Base-by-base conservation (phyloP, 169 alveolate genomes). In the Neospora caninum region DNA sequence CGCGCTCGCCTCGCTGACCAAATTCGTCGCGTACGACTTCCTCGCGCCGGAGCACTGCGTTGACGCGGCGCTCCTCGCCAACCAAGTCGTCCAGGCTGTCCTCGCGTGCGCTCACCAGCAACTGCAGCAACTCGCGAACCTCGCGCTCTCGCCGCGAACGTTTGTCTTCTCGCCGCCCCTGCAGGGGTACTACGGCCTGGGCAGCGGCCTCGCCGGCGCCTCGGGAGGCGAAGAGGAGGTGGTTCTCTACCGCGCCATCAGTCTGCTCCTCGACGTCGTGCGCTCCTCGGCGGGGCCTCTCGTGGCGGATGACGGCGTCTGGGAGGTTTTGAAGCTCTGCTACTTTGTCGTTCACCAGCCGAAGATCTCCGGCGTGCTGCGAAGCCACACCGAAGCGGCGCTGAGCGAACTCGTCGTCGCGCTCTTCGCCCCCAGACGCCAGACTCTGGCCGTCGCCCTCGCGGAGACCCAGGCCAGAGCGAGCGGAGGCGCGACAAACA, bases 1-100 rank as follows among this genome's bases (percentile, higher is more conserved):
- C 41, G 96, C 96, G 38, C 83, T 94, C 54, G 92, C 92, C 20
- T 70, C 95, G 27, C 88, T 94, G 29, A 91, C 92, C 93, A 94
- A 91, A 58, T 94, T 94, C 38, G 94, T 94, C 31, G 83, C 93
- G 31, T 91, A 91, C 38, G 95, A 92, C 67, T 88, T 94, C 45
- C 49, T 91, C 43, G 58, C 82, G 20, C 86, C 94, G 16, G 88
- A 7, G 45, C 39, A 80, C 64, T 43, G 73, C 82, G 41, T n/a
- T 39, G 78, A 45, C 41, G 18, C 87, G 58, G 41, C 94, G 36
- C 36, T 39, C 41, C 78, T 84, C 27, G 43, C 80, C 58, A 91
- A 91, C 73, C 67, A 83, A 34, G 42, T 82, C 69, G 38, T 82
- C 38, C 69, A 82, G 67, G 89, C 67, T 0, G 67, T 82, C 38